Conservation (phyloP, 805 yeast species). For the Vanderwaltozyma yarrowii region DNA sequence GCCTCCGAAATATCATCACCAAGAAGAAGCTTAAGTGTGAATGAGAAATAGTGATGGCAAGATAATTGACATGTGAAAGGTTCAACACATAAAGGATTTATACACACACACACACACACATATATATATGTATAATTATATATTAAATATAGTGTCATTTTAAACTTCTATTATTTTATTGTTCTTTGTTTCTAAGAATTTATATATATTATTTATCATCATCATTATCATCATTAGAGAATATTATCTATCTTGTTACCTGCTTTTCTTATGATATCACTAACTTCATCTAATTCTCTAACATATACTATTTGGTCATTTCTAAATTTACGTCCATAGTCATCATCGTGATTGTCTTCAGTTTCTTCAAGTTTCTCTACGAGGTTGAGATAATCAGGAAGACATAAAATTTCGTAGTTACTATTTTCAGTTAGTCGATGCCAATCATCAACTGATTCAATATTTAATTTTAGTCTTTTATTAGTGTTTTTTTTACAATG, state of each 20-base stretch:
- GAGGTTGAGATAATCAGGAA: constrained; percentile 6
- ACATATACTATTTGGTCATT: constrained; percentile 13
- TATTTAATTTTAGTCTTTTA: constrained; percentile 1
- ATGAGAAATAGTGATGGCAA: too few relatives aligned
- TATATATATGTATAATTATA: too few relatives aligned
- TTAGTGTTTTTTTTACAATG: constrained; percentile 3
- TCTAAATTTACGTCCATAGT: not conserved
- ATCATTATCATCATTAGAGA: too few relatives aligned
- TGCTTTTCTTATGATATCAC: constrained; percentile 7
- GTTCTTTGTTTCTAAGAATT: too few relatives aligned
- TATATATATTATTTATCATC: too few relatives aligned
- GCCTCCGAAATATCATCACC: too few relatives aligned
- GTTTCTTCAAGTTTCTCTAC: not conserved
- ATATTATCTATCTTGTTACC: constrained; percentile 1
- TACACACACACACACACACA: too few relatives aligned
- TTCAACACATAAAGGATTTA: too few relatives aligned
- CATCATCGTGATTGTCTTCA: not conserved
- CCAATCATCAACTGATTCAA: not conserved
- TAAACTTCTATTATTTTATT: too few relatives aligned
- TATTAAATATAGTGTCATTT: too few relatives aligned
- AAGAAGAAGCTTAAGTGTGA: too few relatives aligned
- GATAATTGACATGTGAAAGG: too few relatives aligned
- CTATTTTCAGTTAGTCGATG: not conserved
- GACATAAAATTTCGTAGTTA: constrained; percentile 7
- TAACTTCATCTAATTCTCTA: constrained; percentile 11